Percentiles rank a stretch among this genome's conserved stretches.
These are phyloP conservation scores for Plantago lanceolata DNA, from an alignment of 305 asterid species.

Conservation along the genomic window DNA sequence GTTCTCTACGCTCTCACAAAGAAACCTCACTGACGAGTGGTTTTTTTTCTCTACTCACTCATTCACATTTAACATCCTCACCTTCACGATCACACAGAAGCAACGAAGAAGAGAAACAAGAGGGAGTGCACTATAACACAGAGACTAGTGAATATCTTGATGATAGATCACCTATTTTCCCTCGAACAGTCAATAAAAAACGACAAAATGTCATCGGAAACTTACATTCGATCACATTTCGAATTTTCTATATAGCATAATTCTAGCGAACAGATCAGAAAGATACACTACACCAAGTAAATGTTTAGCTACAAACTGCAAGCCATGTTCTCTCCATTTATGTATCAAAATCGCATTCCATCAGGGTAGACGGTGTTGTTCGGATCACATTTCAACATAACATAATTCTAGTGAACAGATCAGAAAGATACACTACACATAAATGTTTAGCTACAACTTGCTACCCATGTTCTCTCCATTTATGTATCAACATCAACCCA, in stretches of 20 bases:
- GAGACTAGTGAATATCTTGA: background rate
- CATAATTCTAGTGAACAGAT: background rate
- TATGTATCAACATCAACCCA: too few species aligned
- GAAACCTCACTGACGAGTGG: too few species aligned
- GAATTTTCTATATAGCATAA: background rate
- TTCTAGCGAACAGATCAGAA: background rate
- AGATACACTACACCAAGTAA: background rate
- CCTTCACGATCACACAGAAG: too few species aligned
- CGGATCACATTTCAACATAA: background rate
- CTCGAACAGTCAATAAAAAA: background rate
- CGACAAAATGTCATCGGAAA: background rate
- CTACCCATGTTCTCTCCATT: background rate
- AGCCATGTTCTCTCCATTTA: background rate
- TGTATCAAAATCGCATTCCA: too few species aligned
- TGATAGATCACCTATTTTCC: background rate
- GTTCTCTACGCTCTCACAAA: too few species aligned
- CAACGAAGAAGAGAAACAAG: background rate
- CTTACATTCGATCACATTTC: background rate
- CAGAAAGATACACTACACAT: background rate
- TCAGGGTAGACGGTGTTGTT: too few species aligned
- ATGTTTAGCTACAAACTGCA: background rate
- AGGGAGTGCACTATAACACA: background rate
- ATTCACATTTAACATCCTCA: too few species aligned
- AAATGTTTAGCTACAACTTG: too few species aligned
- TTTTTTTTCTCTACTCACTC: too few species aligned